Conservation (phyloP, 1,139 yeast genomes). For the Taiozyma sp. region DNA sequence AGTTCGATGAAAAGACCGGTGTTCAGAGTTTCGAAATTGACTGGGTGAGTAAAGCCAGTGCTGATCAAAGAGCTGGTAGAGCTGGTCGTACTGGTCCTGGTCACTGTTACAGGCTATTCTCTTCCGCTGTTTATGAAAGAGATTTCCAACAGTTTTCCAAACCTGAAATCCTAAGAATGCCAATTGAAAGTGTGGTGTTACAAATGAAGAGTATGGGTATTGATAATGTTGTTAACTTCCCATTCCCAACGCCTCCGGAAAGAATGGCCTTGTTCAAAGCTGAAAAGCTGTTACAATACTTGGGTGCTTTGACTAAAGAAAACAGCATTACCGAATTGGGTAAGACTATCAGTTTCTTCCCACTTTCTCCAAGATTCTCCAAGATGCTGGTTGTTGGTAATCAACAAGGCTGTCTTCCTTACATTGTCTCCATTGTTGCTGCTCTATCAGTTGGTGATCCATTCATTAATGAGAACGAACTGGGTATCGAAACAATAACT, state of each 20-base stretch:
- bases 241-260: constrained; percentile 95
- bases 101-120: constrained; percentile 86
- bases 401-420: constrained; percentile 81
- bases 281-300: constrained; percentile 56
- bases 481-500: constrained; percentile 41
- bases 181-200: constrained; percentile 89
- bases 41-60: constrained; percentile 95
- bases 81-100: constrained; percentile 99
- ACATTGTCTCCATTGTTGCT: constrained; percentile 85
- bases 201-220: constrained; percentile 98
- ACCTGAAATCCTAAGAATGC: constrained; percentile 94
- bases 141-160: constrained; percentile 77
- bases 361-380: constrained; percentile 90
- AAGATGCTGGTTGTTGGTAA: constrained; percentile 87
- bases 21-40: constrained; percentile 90
- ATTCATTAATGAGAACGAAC: constrained; percentile 67
- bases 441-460: constrained; percentile 95
- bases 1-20: constrained; percentile 77
- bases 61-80: constrained; percentile 95
- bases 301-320: constrained; percentile 72
- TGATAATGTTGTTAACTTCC: constrained; percentile 84
- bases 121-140: constrained; percentile 92
- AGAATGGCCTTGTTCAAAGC: constrained; percentile 57
- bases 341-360: constrained; percentile 81
- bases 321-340: constrained; percentile 72